Evolutionary conservation across 495 filamentous ascomycete species (phyloP), one percentile per base, ranked within the genome.

Genomic region (Penicillium waksmanii): DNA sequence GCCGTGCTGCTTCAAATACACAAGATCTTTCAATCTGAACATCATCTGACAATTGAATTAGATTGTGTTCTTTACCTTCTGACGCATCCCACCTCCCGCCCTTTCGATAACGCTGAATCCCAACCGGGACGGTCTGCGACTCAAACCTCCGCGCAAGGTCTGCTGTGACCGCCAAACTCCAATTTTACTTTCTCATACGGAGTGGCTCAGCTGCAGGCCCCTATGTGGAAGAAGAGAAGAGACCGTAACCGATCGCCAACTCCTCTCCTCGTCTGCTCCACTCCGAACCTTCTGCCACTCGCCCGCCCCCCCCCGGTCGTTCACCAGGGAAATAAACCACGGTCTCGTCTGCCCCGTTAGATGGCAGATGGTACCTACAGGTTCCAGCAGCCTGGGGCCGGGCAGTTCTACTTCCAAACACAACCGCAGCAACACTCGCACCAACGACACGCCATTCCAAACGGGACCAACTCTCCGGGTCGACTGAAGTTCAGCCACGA

Each of bases 311-410:
- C 42, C 61, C 60, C 62, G 54, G 66, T 65, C 43, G 57, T 56
- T 51, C 61, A 50, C 53, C 68, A 73, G 63, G 61, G 60, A 66
- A 67, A 68, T 59, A 69, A 71, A 60, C 62, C 66, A 67, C 68
- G 73, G 72, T 75, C 68, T 75, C 73, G 65, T 78, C 73, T 74
- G 75, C 73, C 74, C 71, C 75, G 73, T 81, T 88, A 86, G 83
- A 92, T 92, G 89, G 89, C 89, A 85, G 89, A 93, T 90, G 89
- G 85, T 87, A 81, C 80, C 72, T 85, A 88, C 81, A 85, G 86
- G 76, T 89, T 87, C 82, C 84, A 86, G 77, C 84, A 88, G 82
- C 76, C 86, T 80, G 84, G 84, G 76, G 80, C 83, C 78, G 83
- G 85, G 74, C 84, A 83, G 70, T 86, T 83, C 70, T 83, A 77